These are phyloP conservation scores for Mycosphaerella sp. DNA, from an alignment of 2,329 filamentous ascomycete species.

Conservation along the genomic window DNA sequence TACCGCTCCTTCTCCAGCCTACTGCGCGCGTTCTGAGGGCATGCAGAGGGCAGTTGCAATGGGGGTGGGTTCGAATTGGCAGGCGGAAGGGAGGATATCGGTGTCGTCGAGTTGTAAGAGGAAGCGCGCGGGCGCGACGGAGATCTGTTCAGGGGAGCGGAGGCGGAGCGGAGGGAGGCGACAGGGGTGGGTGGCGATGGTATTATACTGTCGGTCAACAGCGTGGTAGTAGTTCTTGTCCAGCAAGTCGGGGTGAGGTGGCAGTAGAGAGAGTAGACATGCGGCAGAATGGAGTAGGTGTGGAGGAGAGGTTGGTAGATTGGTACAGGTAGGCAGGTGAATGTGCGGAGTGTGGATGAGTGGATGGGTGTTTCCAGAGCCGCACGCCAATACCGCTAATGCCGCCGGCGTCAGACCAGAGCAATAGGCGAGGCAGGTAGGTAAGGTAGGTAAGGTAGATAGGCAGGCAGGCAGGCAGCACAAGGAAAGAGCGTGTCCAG, in stretches of 20 bases:
- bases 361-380: not conserved
- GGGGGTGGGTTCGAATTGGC: conserved; percentile 9
- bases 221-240: conserved; percentile 12
- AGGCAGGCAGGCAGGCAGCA: not conserved
- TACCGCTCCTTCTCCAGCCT: conserved; percentile 10
- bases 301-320: not conserved
- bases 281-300: not conserved
- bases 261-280: not conserved
- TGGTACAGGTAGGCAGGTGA: not conserved
- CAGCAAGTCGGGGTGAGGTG: conserved; percentile 14
- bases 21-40: conserved; percentile 7
- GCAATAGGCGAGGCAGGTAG: not conserved
- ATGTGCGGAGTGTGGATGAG: not conserved
- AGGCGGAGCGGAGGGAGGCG: not conserved
- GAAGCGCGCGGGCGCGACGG: not conserved
- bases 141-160: not conserved
- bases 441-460: not conserved
- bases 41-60: conserved; percentile 11
- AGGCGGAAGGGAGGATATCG: conserved; percentile 12
- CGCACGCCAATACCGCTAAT: not conserved
- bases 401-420: not conserved
- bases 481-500: no score
- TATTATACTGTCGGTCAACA: conserved; percentile 7
- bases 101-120: not conserved
- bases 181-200: not conserved